These are phyloP conservation scores for Ampelocalamus luodianensis DNA, from an alignment of 176 grass and related monocot species.

Conservation along the genomic window DNA sequence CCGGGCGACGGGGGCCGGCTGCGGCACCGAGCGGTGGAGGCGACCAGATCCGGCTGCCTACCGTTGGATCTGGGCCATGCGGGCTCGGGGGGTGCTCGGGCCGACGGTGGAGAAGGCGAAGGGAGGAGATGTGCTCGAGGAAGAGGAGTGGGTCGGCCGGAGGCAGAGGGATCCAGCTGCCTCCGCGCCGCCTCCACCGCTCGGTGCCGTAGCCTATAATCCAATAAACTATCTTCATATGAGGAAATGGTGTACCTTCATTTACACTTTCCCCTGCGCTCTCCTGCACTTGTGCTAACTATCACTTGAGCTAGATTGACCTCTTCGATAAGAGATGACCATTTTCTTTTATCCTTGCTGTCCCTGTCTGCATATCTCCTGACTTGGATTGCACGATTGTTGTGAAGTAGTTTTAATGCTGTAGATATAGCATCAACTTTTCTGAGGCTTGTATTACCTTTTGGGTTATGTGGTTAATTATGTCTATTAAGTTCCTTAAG, in stretches of 20 bases:
- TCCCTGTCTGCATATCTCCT: conserved; percentile 24
- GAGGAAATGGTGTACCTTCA: conserved; percentile 6
- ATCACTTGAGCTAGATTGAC: conserved; percentile 15
- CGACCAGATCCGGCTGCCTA: no score
- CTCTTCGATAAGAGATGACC: conserved; percentile 23
- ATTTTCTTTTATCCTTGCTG: conserved; percentile 25
- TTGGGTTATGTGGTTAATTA: conserved; percentile 38
- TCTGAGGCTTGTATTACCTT: conserved; percentile 20
- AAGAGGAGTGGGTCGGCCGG: no score
- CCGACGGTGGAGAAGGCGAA: no score
- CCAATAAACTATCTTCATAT: conserved; percentile 10
- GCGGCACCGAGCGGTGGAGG: no score
- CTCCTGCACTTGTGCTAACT: conserved; percentile 5
- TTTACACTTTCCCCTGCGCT: background rate
- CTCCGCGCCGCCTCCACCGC: no score
- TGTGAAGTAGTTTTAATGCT: background rate
- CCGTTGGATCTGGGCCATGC: no score
- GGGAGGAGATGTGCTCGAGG: no score
- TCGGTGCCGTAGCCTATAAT: background rate
- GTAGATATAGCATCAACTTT: background rate
- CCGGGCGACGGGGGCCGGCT: no score
- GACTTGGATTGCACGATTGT: background rate
- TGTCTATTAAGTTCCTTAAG: conserved; percentile 23
- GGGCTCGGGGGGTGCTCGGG: no score
- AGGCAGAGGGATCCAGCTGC: no score